Base-by-base conservation (phyloP, 495 filamentous ascomycete species). In the Penicillium alfredii region DNA sequence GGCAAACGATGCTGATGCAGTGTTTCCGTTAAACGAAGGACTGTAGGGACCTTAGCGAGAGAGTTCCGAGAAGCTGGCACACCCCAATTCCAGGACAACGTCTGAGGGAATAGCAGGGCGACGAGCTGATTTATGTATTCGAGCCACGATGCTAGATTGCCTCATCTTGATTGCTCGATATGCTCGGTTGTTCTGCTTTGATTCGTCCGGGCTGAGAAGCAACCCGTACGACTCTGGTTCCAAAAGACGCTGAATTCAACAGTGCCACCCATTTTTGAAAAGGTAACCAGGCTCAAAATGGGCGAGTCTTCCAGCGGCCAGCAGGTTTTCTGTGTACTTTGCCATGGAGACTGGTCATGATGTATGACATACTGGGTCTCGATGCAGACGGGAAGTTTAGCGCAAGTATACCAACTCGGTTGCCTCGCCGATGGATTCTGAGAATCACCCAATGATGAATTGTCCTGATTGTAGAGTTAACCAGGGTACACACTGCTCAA, bases 41-140 rank as follows among this genome's bases (percentile, higher is more conserved):
- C 38, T 14, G 30, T 15, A 48, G 47, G 47, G 51, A 54, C 50
- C 44, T 35, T 51, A 54, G 42, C 51, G 53, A 55, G 35, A 51
- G 47, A 49, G 50, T 38, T 54, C 50, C 53, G 51, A 42, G 25
- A 35, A 13, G 19, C 18, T 30, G 11, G 11, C 8, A 4, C 11
- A 8, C 3, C 8, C 8, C 3, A n/a, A n/a, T 25, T 5, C 23
- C 8, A 25, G 5, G n/a, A n/a, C n/a, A n/a, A n/a, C n/a, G n/a
- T n/a, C n/a, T n/a, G n/a, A n/a, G n/a, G n/a, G n/a, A n/a, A n/a
- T n/a, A n/a, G n/a, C n/a, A n/a, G n/a, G n/a, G n/a, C n/a, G n/a
- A n/a, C n/a, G n/a, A n/a, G n/a, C n/a, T n/a, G n/a, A n/a, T n/a
- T n/a, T n/a, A n/a, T n/a, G n/a, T n/a, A n/a, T n/a, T n/a, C n/a